Percentiles rank a stretch among this genome's conserved stretches.
Conservation (phyloP, 805 yeast genomes). For the Zygosaccharomyces rouxii region DNA sequence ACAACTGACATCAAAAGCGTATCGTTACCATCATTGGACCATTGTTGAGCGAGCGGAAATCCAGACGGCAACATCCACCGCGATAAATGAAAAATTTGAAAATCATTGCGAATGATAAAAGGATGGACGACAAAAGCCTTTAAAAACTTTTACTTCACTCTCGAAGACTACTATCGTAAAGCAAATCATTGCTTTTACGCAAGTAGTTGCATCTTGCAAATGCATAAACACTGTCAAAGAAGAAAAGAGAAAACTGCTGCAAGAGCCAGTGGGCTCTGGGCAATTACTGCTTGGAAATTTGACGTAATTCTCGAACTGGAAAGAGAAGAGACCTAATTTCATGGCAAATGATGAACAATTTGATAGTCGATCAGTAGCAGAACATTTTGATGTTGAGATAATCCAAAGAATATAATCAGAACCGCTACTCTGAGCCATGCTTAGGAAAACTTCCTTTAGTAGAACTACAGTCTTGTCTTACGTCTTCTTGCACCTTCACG, state of each 20-base stretch:
- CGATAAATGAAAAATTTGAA: slow-evolving; percentile 2
- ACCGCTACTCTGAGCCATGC: slow-evolving; percentile 22
- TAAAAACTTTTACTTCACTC: not conserved
- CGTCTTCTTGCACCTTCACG: slow-evolving; percentile 69
- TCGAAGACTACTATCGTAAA: not conserved
- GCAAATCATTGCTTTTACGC: not conserved
- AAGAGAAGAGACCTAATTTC: not conserved
- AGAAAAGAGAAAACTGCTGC: not conserved
- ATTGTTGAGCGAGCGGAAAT: not conserved
- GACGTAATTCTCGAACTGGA: not conserved
- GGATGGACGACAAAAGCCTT: not conserved
- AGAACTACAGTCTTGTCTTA: slow-evolving; percentile 15
- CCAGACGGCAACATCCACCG: not conserved
- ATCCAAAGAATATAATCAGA: slow-evolving; percentile 17
- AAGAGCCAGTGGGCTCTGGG: not conserved
- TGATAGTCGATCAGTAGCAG: slow-evolving; percentile 9
- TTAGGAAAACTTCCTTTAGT: not conserved
- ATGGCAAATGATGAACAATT: slow-evolving; percentile 13
- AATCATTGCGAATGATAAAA: not conserved
- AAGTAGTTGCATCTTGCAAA: not conserved
- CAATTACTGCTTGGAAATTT: not conserved
- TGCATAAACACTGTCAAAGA: not conserved
- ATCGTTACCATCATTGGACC: not conserved
- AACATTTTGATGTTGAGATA: slow-evolving; percentile 11
- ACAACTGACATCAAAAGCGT: not conserved